Evolutionary conservation across 2,329 filamentous ascomycete genomes (phyloP), one percentile per base, ranked within the genome.

Genomic region (Penicillium sp.): DNA sequence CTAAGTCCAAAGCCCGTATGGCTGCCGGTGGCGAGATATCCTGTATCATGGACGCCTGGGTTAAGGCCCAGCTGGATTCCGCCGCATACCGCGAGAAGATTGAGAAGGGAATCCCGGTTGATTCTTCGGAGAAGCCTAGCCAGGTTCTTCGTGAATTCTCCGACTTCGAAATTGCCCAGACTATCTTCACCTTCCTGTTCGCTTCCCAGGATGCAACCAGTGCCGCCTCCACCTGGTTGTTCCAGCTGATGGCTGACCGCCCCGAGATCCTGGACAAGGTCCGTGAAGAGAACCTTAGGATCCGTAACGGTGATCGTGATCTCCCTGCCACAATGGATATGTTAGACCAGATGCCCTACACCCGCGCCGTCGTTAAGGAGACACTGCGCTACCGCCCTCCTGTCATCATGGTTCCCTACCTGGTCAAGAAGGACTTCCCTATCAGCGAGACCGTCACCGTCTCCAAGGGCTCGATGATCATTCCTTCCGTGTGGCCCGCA

Each of bases 151-250:
- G 93, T 71, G 87, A 90, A 67, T 97, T 97, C 77, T 87, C 83
- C 76, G 90, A 97, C 73, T 89, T 88, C 69, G 93, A 97, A 77
- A 96, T 97, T 70, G 84, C 91, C 56, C 90, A 94, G 81, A 97
- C 93, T 25, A 75, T 97, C 70, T 96, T 97, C 79, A 96, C 93
- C 49, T 96, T 97, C 82, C 83, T 97, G 61, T 97, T 97, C 77
- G 93, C 94, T 60, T 97, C 93, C 4, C 94, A 97, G 78, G 94
- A 99, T 75, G 94, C 94, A 65, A 97, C 94, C 61, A 94, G 89
- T 78, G 96, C 91, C 70, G 93, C 94, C 61, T 87, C 85, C 69
- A 97, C 93, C 53, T 97, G 94, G 92, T 79, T 97, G 63, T 96
- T 97, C 83, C 94, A 99, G 80, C 85, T 91, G 70, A 88, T 91